phyloP scores from a whole-genome alignment of 805 yeast species.

The Maudiozyma barnettii region DNA sequence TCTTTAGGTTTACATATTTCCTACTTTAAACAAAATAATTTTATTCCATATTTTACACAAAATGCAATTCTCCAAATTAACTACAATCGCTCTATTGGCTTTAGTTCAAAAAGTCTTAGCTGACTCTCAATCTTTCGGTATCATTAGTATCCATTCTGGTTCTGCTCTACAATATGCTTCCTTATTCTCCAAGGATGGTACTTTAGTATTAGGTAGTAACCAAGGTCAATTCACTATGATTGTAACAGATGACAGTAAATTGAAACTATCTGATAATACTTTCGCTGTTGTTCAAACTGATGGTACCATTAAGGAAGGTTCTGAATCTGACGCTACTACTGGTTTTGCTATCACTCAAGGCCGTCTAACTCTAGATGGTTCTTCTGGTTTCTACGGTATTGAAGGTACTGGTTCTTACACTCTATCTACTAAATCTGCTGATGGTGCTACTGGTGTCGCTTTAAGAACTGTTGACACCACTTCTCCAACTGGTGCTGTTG shows the following conservation, averaged over 20 bases:
- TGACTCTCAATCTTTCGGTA: constrained; percentile 31
- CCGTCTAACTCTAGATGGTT: constrained; percentile 30
- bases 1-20: too few relatives aligned
- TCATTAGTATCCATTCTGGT: constrained; percentile 30
- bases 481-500: constrained; percentile 9
- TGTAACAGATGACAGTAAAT: constrained; percentile 28
- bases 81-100: constrained; percentile 22
- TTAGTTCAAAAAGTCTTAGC: constrained; percentile 23
- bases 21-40: neutral
- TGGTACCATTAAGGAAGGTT: constrained; percentile 17
- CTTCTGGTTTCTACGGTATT: constrained; percentile 32
- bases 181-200: constrained; percentile 14
- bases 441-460: constrained; percentile 15
- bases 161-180: constrained; percentile 27
- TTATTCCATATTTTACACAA: neutral
- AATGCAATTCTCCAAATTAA: constrained; percentile 7
- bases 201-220: constrained; percentile 11
- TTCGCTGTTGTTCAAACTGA: constrained; percentile 23
- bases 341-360: constrained; percentile 35
- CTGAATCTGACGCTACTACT: constrained; percentile 20
- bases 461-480: constrained; percentile 11
- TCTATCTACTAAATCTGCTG: constrained; percentile 19
- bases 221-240: constrained; percentile 11
- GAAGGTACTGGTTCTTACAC: constrained; percentile 24
- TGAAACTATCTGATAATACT: constrained; percentile 24